Evolutionary conservation across 2,329 filamentous ascomycete species (phyloP).

Genomic region (Aspergillus udagawae): DNA sequence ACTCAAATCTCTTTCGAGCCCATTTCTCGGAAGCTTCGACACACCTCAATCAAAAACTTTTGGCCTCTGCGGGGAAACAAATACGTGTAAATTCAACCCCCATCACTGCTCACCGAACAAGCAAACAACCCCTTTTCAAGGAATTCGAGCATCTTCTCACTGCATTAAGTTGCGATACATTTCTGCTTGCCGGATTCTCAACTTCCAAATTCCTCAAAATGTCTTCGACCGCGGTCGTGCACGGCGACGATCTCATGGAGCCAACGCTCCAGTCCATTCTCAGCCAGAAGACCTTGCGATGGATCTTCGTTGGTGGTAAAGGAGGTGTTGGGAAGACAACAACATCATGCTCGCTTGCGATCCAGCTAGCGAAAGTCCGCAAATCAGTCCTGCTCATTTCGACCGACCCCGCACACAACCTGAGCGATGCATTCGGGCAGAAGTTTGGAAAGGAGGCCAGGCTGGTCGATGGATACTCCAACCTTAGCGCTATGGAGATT

Average conservation of each 20-base stretch:
- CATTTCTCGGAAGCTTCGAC: slow-evolving; percentile 33
- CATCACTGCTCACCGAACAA: not conserved
- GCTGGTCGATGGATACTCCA: slow-evolving; percentile 84
- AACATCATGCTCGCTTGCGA: slow-evolving; percentile 97
- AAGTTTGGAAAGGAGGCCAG: slow-evolving; percentile 99
- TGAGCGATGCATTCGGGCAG: slow-evolving; percentile 95
- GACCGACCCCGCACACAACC: slow-evolving; percentile 96
- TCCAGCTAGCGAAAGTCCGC: slow-evolving; percentile 91
- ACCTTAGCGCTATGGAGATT: slow-evolving; percentile 98
- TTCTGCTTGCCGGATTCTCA: not conserved
- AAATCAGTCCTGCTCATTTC: slow-evolving; percentile 97
- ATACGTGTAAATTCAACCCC: slow-evolving; percentile 7
- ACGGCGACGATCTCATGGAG: slow-evolving; percentile 71
- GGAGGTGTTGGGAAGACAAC: slow-evolving; percentile 98
- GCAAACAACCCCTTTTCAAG: not conserved
- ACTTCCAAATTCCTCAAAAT: slow-evolving; percentile 21
- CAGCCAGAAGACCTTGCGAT: slow-evolving; percentile 90
- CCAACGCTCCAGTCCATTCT: slow-evolving; percentile 91
- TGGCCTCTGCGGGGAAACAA: slow-evolving; percentile 9
- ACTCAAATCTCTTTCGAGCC: not conserved
- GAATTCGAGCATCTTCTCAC: not conserved
- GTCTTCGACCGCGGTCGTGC: slow-evolving; percentile 41
- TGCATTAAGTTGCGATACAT: not conserved
- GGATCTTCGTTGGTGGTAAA: slow-evolving; percentile 99
- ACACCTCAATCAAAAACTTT: slow-evolving; percentile 4